A percentile compares a stretch with the other conserved stretches of the same genome.
These are phyloP conservation scores for Candida maltosa DNA, from an alignment of 805 yeast genomes.

Conservation along the genomic window DNA sequence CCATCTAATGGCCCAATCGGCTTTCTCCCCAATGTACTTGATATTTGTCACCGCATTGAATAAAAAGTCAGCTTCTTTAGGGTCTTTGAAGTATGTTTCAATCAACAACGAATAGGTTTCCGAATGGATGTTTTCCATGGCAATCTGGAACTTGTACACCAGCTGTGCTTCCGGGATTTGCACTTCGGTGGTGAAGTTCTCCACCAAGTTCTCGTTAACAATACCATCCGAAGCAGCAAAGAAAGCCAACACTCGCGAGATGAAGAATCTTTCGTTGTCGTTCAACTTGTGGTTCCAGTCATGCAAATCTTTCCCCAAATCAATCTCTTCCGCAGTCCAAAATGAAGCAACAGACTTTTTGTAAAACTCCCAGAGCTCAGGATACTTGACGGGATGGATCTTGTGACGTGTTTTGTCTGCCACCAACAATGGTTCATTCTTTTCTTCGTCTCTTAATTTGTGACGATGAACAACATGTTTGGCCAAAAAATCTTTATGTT, in stretches of 20 bases:
- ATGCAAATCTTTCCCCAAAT: conserved; percentile 81
- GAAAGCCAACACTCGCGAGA: conserved; percentile 92
- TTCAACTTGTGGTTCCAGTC: conserved; percentile 92
- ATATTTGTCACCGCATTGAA: conserved; percentile 95
- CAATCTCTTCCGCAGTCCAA: conserved; percentile 99
- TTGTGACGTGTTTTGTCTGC: conserved; percentile 91
- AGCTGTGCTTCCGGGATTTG: conserved; percentile 97
- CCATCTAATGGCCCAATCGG: conserved; percentile 99
- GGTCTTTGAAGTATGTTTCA: conserved; percentile 94
- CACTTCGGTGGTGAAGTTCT: conserved; percentile 95
- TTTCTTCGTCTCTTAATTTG: conserved; percentile 68
- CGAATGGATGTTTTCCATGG: conserved; percentile 99
- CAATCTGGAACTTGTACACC: conserved; percentile 98
- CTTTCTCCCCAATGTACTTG: conserved; percentile 95
- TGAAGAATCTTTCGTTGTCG: conserved; percentile 88
- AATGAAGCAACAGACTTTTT: conserved; percentile 99
- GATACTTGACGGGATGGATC: conserved; percentile 92
- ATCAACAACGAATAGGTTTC: conserved; percentile 94
- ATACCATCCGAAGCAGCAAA: conserved; percentile 99
- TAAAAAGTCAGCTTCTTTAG: conserved; percentile 84
- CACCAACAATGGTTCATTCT: conserved; percentile 80
- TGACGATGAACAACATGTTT: conserved; percentile 72
- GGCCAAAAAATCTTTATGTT: conserved; percentile 55
- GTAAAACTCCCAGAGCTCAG: conserved; percentile 98
- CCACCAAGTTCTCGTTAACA: conserved; percentile 95